Conservation (phyloP, 768 basidiomycete species). For the Scleroderma bovista region DNA sequence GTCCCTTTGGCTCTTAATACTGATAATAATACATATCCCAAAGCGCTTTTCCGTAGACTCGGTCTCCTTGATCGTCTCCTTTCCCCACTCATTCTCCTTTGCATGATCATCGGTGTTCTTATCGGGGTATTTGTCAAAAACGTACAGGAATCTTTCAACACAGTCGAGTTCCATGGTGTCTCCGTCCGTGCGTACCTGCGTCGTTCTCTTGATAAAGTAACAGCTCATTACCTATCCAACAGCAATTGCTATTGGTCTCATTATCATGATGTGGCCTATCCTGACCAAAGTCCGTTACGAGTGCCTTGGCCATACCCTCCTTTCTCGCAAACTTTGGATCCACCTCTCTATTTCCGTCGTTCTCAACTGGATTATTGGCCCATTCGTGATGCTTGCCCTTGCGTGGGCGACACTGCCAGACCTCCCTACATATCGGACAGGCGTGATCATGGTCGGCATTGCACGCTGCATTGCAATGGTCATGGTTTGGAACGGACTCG, state of each 20-base stretch:
- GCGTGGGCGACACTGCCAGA: slow-evolving; percentile 87
- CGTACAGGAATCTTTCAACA: slow-evolving; percentile 58
- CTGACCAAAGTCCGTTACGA: slow-evolving; percentile 78
- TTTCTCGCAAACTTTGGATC: slow-evolving; percentile 49
- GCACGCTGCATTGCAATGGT: slow-evolving; percentile 51
- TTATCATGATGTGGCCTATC: slow-evolving; percentile 88
- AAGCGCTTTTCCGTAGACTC: slow-evolving; percentile 39
- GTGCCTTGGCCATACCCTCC: slow-evolving; percentile 51
- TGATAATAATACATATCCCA: too few species aligned
- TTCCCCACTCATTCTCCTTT: slow-evolving; percentile 59
- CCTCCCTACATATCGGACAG: slow-evolving; percentile 64
- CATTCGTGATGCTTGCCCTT: slow-evolving; percentile 77
- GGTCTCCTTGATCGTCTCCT: slow-evolving; percentile 54
- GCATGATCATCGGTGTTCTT: slow-evolving; percentile 72
- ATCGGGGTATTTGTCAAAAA: slow-evolving; percentile 62
- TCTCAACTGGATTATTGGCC: slow-evolving; percentile 79
- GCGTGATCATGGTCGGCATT: slow-evolving; percentile 75
- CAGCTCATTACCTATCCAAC: neutral
- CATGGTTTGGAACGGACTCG: slow-evolving; percentile 78
- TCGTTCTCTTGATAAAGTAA: too few species aligned
- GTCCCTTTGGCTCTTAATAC: too few species aligned
- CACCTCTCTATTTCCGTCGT: slow-evolving; percentile 64
- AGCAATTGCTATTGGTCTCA: slow-evolving; percentile 79
- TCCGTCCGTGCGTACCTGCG: slow-evolving; percentile 56
- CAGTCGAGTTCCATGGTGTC: slow-evolving; percentile 59